These are phyloP conservation scores for Stenogyne calaminthoides DNA, from an alignment of 305 asterid species.

Conservation along the genomic window DNA sequence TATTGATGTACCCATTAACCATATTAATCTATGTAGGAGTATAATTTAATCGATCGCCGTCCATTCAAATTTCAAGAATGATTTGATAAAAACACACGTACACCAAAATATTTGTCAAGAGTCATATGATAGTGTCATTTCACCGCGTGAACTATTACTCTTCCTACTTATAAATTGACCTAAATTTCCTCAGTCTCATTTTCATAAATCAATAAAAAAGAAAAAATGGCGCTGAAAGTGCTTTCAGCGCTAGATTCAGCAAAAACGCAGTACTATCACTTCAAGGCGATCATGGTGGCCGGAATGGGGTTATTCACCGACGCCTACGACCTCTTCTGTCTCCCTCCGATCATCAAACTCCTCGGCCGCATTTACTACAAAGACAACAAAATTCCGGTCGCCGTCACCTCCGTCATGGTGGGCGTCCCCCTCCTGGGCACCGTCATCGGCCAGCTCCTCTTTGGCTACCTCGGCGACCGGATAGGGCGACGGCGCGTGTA, in stretches of 20 bases:
- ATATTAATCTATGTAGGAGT: no score
- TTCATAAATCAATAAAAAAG: neutral
- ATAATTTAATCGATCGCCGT: neutral
- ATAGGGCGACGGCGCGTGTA: constrained; percentile 55
- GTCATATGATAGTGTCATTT: neutral
- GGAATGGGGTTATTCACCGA: constrained; percentile 71
- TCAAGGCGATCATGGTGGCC: constrained; percentile 55
- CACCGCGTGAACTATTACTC: neutral
- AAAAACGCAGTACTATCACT: constrained; percentile 51
- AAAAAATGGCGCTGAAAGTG: constrained; percentile 47
- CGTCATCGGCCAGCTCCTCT: constrained; percentile 45
- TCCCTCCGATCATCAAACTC: constrained; percentile 54
- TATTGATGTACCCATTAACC: neutral
- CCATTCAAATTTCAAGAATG: neutral
- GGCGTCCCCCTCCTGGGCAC: constrained; percentile 49
- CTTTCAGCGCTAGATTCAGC: constrained; percentile 57
- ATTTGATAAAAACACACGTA: no score
- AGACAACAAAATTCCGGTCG: constrained; percentile 28
- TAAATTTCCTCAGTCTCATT: neutral
- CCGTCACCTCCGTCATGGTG: constrained; percentile 36
- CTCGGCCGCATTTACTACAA: constrained; percentile 46
- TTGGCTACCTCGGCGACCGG: constrained; percentile 52
- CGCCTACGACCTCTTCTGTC: constrained; percentile 59
- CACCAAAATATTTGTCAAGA: no score
- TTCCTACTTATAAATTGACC: neutral